Base-by-base conservation (phyloP, 2,329 filamentous ascomycete genomes). In the Juglanconis juglandina region DNA sequence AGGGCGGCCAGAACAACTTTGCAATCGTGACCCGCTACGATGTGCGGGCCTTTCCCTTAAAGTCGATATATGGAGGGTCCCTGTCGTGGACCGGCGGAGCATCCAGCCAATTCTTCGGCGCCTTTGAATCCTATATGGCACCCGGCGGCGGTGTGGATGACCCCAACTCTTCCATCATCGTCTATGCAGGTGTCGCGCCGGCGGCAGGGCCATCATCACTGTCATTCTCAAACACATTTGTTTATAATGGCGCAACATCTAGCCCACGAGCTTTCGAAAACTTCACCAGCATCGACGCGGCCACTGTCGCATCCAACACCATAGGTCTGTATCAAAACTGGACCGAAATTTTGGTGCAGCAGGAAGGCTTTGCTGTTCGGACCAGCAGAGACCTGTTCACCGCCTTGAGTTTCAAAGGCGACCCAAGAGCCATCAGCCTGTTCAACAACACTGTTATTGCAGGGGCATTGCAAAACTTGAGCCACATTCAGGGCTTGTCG, bases 1-100 rank as follows among this genome's bases (percentile, higher is more conserved):
- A 76, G 48, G 80, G 79, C 3, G 79, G 79, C 10, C 71, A 72
- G 24, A 76, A 73, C 65, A 80, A 81, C 63, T 78, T 79, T 55
- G 78, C 76, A 41, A 69, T 75, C 59, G 70, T 73, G 0, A 72
- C 76, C 9, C 64, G 65, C 4, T 73, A 75, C 58, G 68, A 71
- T 17, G 49, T 76, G 34, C 47, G 66, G 34, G 72, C 74, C 0
- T 69, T 65, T 61, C 64, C 63, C 8, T 32, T 64, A 33, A 62
- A 56, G 0, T 53, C 59, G 8, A 63, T 58, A 5, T 67, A 62
- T 24, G 49, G 58, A 8, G 63, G 63, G 3, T 49, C 17, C 24
- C 41, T 35, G 7, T n/a, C 47, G 11, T 57, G 54, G 54, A 17
- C 33, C 42, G 42, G 53, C 11, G 34, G 32, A 13, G 53, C 53